Conservation (phyloP, 2,329 filamentous ascomycete species). For the Pseudocercospora crystallina region DNA sequence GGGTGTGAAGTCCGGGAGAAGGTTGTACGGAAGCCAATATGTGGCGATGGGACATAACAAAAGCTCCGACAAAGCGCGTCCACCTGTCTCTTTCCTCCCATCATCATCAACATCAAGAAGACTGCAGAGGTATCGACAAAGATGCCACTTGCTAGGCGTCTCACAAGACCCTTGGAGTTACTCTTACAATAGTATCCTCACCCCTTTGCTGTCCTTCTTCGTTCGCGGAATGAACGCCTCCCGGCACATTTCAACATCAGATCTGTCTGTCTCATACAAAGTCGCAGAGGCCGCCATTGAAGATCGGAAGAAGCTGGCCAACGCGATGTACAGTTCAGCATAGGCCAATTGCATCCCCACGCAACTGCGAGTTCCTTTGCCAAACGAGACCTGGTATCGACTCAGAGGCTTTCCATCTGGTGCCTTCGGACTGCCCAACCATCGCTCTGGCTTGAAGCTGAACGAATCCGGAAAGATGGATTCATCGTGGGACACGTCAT, state of each 20-base stretch:
- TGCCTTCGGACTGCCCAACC: slow-evolving; percentile 12
- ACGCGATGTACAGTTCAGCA: slow-evolving; percentile 10
- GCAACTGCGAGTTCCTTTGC: slow-evolving; percentile 15
- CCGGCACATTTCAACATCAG: slow-evolving; percentile 9
- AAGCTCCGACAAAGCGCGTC: too few relatives aligned
- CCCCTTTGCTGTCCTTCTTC: background rate
- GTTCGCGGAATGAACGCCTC: slow-evolving; percentile 1
- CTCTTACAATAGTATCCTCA: too few relatives aligned
- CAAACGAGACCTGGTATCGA: slow-evolving; percentile 12
- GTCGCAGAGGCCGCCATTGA: slow-evolving; percentile 1
- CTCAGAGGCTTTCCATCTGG: slow-evolving; percentile 13
- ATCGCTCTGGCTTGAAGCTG: slow-evolving; percentile 17
- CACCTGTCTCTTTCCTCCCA: too few relatives aligned
- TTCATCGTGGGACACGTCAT: slow-evolving; percentile 17
- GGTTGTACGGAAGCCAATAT: too few relatives aligned
- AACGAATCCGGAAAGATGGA: slow-evolving; percentile 16
- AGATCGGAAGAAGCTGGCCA: slow-evolving; percentile 14
- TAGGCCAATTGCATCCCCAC: slow-evolving; percentile 17
- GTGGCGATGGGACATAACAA: too few relatives aligned
- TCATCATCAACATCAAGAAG: too few relatives aligned
- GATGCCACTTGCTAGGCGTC: too few relatives aligned
- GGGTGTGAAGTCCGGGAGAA: too few relatives aligned
- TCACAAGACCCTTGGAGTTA: too few relatives aligned
- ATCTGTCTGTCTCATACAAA: slow-evolving; percentile 5
- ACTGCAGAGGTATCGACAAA: too few relatives aligned